These are phyloP conservation scores for Smittium mucronatum DNA, from an alignment of 371 early-diverging fungal genomes.

Conservation along the genomic window DNA sequence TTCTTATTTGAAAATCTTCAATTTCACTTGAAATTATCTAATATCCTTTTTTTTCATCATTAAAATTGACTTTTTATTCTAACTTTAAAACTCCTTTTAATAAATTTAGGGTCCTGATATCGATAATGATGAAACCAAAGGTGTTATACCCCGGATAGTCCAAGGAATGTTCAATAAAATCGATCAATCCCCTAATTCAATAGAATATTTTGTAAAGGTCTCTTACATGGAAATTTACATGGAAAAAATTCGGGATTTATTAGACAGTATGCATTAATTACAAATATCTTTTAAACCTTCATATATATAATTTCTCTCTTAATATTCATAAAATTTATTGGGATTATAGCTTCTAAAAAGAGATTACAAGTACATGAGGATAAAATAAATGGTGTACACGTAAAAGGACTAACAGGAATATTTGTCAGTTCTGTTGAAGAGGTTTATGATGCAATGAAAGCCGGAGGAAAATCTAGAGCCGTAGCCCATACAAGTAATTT, in stretches of 20 bases:
- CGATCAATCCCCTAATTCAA: conserved; percentile 49
- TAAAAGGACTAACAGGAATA: conserved; percentile 87
- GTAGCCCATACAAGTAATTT: conserved; percentile 70
- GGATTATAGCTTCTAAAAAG: conserved; percentile 39
- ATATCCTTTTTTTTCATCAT: conserved; percentile 97
- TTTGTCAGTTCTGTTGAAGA: conserved; percentile 88
- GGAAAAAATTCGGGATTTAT: conserved; percentile 41
- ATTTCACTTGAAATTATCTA: too few species aligned
- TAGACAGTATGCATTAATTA: conserved; percentile 18
- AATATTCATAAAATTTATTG: not conserved
- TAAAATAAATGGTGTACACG: conserved; percentile 84
- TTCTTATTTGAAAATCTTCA: too few species aligned
- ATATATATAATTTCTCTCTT: not conserved
- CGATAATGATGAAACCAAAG: conserved; percentile 48
- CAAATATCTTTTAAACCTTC: not conserved
- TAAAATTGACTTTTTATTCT: conserved; percentile 51
- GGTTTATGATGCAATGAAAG: conserved; percentile 86
- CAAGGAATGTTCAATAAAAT: conserved; percentile 67
- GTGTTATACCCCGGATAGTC: conserved; percentile 72
- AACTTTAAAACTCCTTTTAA: conserved; percentile 99
- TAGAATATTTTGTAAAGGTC: conserved; percentile 50
- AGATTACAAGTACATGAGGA: conserved; percentile 93
- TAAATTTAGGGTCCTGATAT: conserved; percentile 89
- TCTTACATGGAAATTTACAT: conserved; percentile 96
- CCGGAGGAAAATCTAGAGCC: conserved; percentile 76